phyloP scores from a whole-genome alignment of 2,329 filamentous ascomycete genomes.

The Hortaea werneckii region DNA sequence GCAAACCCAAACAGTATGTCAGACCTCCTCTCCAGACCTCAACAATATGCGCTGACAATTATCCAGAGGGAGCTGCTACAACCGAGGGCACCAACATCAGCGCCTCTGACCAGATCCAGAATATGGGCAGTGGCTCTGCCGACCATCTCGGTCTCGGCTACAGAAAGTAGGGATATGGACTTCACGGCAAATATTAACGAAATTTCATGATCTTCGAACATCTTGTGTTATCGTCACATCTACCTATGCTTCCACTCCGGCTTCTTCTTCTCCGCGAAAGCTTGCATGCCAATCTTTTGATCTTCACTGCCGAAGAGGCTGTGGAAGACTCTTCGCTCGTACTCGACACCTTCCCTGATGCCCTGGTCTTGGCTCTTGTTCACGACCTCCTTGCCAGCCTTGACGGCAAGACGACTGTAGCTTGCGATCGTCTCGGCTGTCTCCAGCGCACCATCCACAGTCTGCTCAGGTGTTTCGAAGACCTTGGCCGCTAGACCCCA shows the following conservation, averaged over 20 bases:
- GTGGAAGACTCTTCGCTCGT: constrained; percentile 88
- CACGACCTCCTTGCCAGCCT: constrained; percentile 93
- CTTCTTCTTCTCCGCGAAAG: constrained; percentile 92
- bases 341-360: constrained; percentile 85
- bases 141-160: constrained; percentile 22
- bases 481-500: constrained; percentile 84
- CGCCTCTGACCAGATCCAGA: constrained; percentile 17
- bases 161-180: constrained; percentile 11
- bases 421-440: constrained; percentile 84
- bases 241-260: constrained; percentile 79
- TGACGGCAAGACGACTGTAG: constrained; percentile 76
- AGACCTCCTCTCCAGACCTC: background rate
- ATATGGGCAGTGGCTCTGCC: constrained; percentile 20
- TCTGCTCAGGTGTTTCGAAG: constrained; percentile 68
- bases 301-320: constrained; percentile 86
- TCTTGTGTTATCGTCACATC: background rate
- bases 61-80: constrained; percentile 16
- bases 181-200: background rate
- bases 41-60: background rate
- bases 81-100: constrained; percentile 16
- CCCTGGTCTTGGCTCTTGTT: constrained; percentile 95
- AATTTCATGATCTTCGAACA: background rate
- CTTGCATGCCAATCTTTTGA: constrained; percentile 89
- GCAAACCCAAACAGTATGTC: constrained; percentile 10
- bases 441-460: constrained; percentile 70